phyloP scores from a whole-genome alignment of 2,329 filamentous ascomycete species.

The Cladorrhinum sp. region DNA sequence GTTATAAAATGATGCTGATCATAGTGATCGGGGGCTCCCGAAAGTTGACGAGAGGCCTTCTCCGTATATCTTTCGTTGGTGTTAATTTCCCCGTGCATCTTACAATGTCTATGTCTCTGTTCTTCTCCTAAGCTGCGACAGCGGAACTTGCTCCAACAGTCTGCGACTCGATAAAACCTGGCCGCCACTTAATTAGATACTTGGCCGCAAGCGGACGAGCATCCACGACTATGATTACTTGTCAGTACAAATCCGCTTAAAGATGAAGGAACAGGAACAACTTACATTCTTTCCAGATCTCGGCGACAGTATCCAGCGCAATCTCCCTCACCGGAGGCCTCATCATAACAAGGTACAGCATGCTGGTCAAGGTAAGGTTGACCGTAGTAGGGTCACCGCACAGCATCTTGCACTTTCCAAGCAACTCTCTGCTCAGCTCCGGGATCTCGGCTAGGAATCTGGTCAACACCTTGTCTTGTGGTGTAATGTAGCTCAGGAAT shows the following conservation, averaged over 20 bases:
- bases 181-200: constrained; percentile 60
- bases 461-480: constrained; percentile 84
- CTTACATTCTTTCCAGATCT: constrained; percentile 65
- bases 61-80: too few species aligned
- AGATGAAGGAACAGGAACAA: constrained; percentile 21
- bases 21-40: not conserved
- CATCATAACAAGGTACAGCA: constrained; percentile 67
- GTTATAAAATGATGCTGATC: not conserved
- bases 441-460: constrained; percentile 91
- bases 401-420: constrained; percentile 67
- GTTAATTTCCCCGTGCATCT: too few species aligned
- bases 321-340: constrained; percentile 61
- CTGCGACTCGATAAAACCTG: constrained; percentile 46
- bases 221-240: constrained; percentile 51
- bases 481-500: constrained; percentile 86
- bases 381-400: constrained; percentile 65
- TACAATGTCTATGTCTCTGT: not conserved
- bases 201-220: constrained; percentile 60
- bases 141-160: constrained; percentile 17
- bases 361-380: constrained; percentile 59
- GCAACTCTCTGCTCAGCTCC: constrained; percentile 66
- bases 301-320: constrained; percentile 63
- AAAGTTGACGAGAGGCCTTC: too few species aligned
- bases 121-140: constrained; percentile 12
- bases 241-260: not conserved